Evolutionary conservation across 805 yeast species (phyloP).

Genomic region (Saccharomycopsis schoenii): DNA sequence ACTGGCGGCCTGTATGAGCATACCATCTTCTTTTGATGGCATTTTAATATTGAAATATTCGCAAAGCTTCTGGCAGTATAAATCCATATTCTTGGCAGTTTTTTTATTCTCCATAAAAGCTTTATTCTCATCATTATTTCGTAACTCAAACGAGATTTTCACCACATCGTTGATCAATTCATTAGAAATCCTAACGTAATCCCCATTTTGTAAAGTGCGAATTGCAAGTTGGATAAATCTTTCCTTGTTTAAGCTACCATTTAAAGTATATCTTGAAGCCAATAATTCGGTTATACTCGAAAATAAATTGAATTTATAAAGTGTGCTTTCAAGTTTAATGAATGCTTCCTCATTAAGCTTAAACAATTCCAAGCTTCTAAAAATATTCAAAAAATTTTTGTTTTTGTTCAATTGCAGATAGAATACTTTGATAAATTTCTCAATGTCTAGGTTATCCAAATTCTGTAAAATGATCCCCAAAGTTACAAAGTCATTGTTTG

Average conservation of each 20-base stretch:
- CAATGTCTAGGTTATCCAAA: not conserved
- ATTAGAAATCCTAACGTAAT: not conserved
- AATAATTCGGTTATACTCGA: not conserved
- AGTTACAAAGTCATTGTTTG: conserved; percentile 1
- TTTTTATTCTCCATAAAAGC: not conserved
- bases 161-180: not conserved
- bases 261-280: not conserved
- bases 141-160: not conserved
- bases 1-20: no score
- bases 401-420: not conserved
- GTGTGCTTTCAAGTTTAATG: not conserved
- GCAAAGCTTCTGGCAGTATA: not conserved
- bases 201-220: not conserved
- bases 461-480: conserved; percentile 1
- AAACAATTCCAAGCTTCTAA: not conserved
- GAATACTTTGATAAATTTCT: not conserved
- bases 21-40: not conserved
- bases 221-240: not conserved
- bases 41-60: not conserved
- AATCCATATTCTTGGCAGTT: not conserved
- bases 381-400: not conserved
- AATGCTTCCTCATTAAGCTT: not conserved
- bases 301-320: not conserved
- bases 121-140: not conserved
- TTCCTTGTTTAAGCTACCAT: not conserved